Evolutionary conservation across 2,329 filamentous ascomycete species (phyloP), one percentile per base, ranked within the genome.

Genomic region (Aspergillus sp.): DNA sequence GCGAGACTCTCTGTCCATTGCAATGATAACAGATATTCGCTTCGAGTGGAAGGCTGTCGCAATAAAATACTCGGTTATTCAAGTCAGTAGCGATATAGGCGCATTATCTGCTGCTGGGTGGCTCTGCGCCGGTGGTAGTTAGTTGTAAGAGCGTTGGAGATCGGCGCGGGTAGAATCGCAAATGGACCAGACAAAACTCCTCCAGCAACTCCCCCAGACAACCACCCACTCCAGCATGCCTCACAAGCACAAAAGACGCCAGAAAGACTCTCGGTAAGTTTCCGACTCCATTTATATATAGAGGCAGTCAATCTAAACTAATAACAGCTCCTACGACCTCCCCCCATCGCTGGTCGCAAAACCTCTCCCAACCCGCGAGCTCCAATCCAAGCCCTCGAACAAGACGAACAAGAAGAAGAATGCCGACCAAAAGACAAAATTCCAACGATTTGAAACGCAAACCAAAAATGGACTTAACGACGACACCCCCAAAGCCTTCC

Each of bases 401-500:
- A 58, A 36, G n/a, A 51, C 49, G 37, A 39, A 60, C 51, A 32
- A 48, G 34, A 59, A 55, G 39, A 46, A 50, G 39, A 50, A 41
- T 45, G 40, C 49, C 39, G 38, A 49, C 42, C 27, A 33, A 36
- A 56, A 57, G 44, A 49, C 74, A 64, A 49, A 68, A 59, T 53
- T 64, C 63, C 62, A 78, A 69, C 19, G 25, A 13, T 31, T 15
- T 15, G 34, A 38, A 17, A 28, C 38, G 11, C 44, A 47, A 6
- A 38, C 24, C 35, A 57, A 57, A 58, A 56, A 17, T 67, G 43
- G 40, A 20, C 32, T 40, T 22, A 58, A 72, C 24, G 79, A 93
- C 55, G 91, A 96, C 61, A 88, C 83, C 1, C 91, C 91, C 0
- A 82, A 85, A 45, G 85, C 82, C 1, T 98, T 98, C 60, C 75